A percentile compares a stretch with the other conserved stretches of the same genome.
These are phyloP conservation scores for Lachancea meyersii DNA, from an alignment of 805 yeast species.

Conservation along the genomic window DNA sequence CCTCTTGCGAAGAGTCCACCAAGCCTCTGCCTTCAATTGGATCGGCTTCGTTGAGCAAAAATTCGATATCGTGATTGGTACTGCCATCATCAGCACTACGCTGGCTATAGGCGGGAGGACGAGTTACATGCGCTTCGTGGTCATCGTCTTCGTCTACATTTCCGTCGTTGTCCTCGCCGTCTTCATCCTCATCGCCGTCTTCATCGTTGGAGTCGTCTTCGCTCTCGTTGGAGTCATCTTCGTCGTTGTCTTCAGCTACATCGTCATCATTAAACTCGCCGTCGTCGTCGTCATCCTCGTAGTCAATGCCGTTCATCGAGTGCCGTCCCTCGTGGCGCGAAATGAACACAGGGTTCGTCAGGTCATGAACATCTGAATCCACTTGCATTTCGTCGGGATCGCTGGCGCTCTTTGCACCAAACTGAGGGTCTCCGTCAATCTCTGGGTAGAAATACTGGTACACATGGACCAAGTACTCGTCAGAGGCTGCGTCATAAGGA, in stretches of 20 bases:
- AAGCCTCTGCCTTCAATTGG: background rate
- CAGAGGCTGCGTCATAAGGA: conserved; percentile 26
- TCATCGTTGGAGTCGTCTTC: conserved; percentile 11
- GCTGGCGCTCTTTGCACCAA: background rate
- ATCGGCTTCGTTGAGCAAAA: conserved; percentile 1
- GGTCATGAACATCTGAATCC: conserved; percentile 2
- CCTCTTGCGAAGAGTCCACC: background rate
- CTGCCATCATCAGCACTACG: conserved; percentile 1
- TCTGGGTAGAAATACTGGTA: conserved; percentile 29
- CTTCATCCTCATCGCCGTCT: conserved; percentile 14
- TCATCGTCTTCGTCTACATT: conserved; percentile 3
- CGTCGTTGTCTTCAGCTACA: conserved; percentile 1
- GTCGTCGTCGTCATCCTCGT: conserved; percentile 11
- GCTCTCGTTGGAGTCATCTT: conserved; percentile 3
- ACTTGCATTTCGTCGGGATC: conserved; percentile 4
- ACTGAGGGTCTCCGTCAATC: conserved; percentile 3
- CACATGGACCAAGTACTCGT: conserved; percentile 28
- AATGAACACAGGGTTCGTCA: conserved; percentile 10
- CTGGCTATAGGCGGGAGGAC: background rate
- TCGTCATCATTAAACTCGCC: conserved; percentile 11
- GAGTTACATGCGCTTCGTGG: background rate
- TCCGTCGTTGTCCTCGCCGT: conserved; percentile 11
- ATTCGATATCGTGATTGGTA: background rate
- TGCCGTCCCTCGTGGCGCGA: conserved; percentile 1
- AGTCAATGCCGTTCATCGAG: conserved; percentile 7